These are phyloP conservation scores for Clathrospora elynae DNA, from an alignment of 2,329 filamentous ascomycete species.

Conservation along the genomic window DNA sequence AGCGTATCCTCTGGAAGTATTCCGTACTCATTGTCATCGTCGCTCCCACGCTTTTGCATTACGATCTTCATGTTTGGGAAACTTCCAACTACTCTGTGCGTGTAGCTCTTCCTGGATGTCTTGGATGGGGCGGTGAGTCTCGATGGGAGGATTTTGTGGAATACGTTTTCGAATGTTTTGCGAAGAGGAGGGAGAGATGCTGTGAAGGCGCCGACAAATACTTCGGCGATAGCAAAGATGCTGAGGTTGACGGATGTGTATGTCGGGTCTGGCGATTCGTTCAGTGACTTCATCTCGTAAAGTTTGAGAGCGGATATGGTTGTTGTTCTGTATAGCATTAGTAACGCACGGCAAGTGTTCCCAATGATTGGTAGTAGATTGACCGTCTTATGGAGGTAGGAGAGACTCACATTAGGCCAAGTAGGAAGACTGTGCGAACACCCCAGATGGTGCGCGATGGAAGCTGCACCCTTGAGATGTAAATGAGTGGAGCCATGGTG, in stretches of 20 bases:
- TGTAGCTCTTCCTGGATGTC: slow-evolving; percentile 23
- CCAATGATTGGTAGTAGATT: too few relatives aligned
- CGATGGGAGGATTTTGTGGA: slow-evolving; percentile 27
- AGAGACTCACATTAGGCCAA: slow-evolving; percentile 30
- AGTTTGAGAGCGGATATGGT: slow-evolving; percentile 35
- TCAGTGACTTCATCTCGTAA: slow-evolving; percentile 31
- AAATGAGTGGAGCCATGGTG: slow-evolving; percentile 30
- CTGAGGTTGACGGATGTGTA: slow-evolving; percentile 32
- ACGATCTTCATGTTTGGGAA: slow-evolving; percentile 8
- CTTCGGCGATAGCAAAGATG: slow-evolving; percentile 32
- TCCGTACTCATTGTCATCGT: slow-evolving; percentile 25
- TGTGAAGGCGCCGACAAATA: slow-evolving; percentile 35
- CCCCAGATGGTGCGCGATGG: slow-evolving; percentile 34
- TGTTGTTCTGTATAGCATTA: slow-evolving; percentile 25
- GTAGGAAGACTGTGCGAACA: slow-evolving; percentile 34
- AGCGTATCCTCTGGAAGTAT: slow-evolving; percentile 18
- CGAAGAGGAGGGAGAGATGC: slow-evolving; percentile 35
- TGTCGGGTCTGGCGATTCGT: slow-evolving; percentile 27
- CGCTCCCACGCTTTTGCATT: slow-evolving; percentile 13
- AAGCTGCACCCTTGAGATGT: slow-evolving; percentile 31
- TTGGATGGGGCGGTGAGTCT: slow-evolving; percentile 20
- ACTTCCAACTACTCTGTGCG: slow-evolving; percentile 17
- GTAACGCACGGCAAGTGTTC: too few relatives aligned
- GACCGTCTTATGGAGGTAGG: too few relatives aligned
- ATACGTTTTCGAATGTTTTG: slow-evolving; percentile 31